Conservation (phyloP, 163 green algal genomes). For the Picocystis sp. region DNA sequence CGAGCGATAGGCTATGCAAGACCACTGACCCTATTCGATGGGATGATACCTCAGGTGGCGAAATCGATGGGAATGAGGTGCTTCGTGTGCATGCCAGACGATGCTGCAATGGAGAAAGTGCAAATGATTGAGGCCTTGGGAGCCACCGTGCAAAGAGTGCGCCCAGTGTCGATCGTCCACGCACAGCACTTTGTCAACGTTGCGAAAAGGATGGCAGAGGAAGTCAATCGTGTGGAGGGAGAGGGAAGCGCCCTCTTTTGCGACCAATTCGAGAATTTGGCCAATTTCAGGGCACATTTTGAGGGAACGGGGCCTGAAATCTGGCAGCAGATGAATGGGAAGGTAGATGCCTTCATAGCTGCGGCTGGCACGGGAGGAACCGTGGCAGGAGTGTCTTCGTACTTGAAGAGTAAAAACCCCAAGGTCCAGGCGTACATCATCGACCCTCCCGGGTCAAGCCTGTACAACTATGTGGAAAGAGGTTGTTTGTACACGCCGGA, state of each 20-base stretch:
- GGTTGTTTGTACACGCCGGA: slow-evolving; percentile 75
- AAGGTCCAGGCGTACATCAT: slow-evolving; percentile 40
- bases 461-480: slow-evolving; percentile 79
- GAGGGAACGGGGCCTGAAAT: slow-evolving; percentile 55
- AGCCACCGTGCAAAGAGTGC: slow-evolving; percentile 57
- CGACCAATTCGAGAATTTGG: slow-evolving; percentile 90
- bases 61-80: slow-evolving; percentile 44
- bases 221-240: slow-evolving; percentile 1
- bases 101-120: slow-evolving; percentile 74
- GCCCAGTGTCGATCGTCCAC: slow-evolving; percentile 82
- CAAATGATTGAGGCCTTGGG: slow-evolving; percentile 55
- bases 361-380: slow-evolving; percentile 84
- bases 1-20: background rate
- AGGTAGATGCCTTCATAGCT: slow-evolving; percentile 74
- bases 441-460: slow-evolving; percentile 68
- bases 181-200: slow-evolving; percentile 86
- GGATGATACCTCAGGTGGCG: slow-evolving; percentile 24
- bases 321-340: slow-evolving; percentile 43
- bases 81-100: slow-evolving; percentile 80
- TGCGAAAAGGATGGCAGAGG: slow-evolving; percentile 20
- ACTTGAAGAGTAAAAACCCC: slow-evolving; percentile 33
- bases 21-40: background rate
- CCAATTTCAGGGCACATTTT: slow-evolving; percentile 75
- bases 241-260: slow-evolving; percentile 53
- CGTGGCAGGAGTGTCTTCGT: slow-evolving; percentile 57